Percentiles rank a stretch among this genome's conserved stretches.
Conservation (phyloP, 345 rosid species). For the Populus ilicifolia region DNA sequence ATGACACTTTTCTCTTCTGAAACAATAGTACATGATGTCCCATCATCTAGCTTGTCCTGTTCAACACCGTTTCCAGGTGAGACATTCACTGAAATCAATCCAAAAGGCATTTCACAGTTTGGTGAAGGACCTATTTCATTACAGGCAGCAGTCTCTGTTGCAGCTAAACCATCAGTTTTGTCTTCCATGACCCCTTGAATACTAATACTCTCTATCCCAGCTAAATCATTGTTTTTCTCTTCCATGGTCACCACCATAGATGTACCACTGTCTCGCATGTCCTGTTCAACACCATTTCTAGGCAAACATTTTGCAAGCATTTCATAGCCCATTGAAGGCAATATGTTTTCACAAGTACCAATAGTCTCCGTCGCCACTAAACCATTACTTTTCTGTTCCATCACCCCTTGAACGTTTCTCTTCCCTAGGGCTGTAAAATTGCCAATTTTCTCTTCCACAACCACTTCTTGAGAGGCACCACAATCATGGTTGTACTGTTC, state of each 20-base stretch:
- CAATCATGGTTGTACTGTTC: neutral
- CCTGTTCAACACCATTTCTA: neutral
- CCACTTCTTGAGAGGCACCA: neutral
- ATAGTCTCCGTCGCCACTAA: neutral
- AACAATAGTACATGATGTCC: neutral
- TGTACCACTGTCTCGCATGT: neutral
- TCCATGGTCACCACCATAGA: neutral
- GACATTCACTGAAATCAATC: slow-evolving; percentile 1
- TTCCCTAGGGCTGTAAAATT: neutral
- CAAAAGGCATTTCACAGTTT: slow-evolving; percentile 8
- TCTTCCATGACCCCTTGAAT: slow-evolving; percentile 8
- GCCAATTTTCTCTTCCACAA: neutral
- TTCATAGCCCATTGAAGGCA: slow-evolving; percentile 6
- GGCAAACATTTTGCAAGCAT: slow-evolving; percentile 12
- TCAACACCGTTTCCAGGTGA: slow-evolving; percentile 7
- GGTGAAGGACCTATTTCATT: slow-evolving; percentile 1
- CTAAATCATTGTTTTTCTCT: neutral
- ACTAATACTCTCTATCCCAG: neutral
- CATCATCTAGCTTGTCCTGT: slow-evolving; percentile 4
- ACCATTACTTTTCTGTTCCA: slow-evolving; percentile 15
- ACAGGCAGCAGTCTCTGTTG: neutral
- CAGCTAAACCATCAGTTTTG: slow-evolving; percentile 9
- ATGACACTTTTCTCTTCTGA: neutral
- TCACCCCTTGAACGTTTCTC: neutral
- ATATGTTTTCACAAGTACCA: neutral